Base-by-base conservation (phyloP, 75 land plant species). In the Sequoiadendron giganteum region DNA sequence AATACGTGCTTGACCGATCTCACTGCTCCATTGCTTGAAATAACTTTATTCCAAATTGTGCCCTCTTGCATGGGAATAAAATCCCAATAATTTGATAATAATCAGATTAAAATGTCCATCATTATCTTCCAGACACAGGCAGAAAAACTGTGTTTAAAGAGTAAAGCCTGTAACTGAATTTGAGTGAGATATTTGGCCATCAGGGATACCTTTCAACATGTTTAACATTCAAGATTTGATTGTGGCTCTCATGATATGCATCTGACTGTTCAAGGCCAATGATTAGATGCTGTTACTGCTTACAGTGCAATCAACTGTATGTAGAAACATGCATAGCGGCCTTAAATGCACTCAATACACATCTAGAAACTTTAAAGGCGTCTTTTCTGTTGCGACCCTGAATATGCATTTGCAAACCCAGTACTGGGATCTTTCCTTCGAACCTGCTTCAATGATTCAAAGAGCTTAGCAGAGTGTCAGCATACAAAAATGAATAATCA, bases 351-450 rank as follows among this genome's bases (percentile, higher is more conserved):
- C 38, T 75, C 39, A 75, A 11, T 75, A 75, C 14, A 75, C 38
- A 65, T 65, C 70, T 65, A 25, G n/a, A 25, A 65, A 65, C 70
- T 65, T 89, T 86, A 91, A 32, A 91, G 86, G 11, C 96, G 95
- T 85, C 95, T 90, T 79, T 91, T 77, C 87, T 84, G 92, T 45
- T 90, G 94, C 38, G 87, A 94, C 1, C 93, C 93, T 43, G 91
- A 93, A 85, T 96, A 95, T 82, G 94, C 94, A 81, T 92, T 92
- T 28, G 89, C 87, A 91, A 92, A 89, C n/a, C 95, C 96, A 90
- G 86, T 88, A 65, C 90, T 90, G 15, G 88, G 89, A 70, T 96
- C 97, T 88, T 93, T 94, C 78, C 97, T 90, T 86, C 95, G 90
- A 85, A 93, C 52, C 94, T 95, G 91, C 76, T 56, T 13, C 28